phyloP scores from a whole-genome alignment of 352 stramenopile genomes.

The Achlya hypogyna region DNA sequence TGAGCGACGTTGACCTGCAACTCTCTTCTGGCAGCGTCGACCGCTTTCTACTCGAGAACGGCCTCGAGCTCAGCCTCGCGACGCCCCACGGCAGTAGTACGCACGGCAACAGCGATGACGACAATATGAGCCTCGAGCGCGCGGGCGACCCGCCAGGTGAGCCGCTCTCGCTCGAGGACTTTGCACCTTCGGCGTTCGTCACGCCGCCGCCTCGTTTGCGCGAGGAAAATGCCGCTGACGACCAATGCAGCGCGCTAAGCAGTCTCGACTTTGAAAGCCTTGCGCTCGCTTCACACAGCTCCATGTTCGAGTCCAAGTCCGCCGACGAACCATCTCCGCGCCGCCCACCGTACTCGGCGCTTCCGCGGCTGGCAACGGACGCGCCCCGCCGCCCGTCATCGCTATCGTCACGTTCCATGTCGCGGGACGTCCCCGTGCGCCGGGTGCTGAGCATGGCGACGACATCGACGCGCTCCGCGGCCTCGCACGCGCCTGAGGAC shows the following conservation, averaged over 20 bases:
- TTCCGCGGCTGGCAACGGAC: not conserved
- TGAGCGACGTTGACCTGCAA: not conserved
- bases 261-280: not conserved
- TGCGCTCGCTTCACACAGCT: not conserved
- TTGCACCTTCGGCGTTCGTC: not conserved
- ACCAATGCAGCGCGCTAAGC: not conserved
- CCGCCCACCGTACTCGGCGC: not conserved
- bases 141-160: not conserved
- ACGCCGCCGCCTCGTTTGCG: conserved; percentile 8
- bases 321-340: not conserved
- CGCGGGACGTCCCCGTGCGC: not conserved
- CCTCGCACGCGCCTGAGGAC: not conserved
- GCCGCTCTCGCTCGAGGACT: conserved; percentile 10
- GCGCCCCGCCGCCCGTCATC: not conserved
- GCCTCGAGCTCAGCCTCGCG: conserved; percentile 27
- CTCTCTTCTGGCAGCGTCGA: conserved; percentile 53
- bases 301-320: not conserved
- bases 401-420: not conserved
- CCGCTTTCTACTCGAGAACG: conserved; percentile 69
- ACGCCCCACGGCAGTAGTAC: not conserved
- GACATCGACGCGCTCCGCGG: not conserved
- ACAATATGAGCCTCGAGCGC: not conserved
- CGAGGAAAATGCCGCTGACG: not conserved
- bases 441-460: not conserved
- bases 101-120: conserved; percentile 36